phyloP scores from a whole-genome alignment of 441 rosid species.

The Pelargonium citronellum region DNA sequence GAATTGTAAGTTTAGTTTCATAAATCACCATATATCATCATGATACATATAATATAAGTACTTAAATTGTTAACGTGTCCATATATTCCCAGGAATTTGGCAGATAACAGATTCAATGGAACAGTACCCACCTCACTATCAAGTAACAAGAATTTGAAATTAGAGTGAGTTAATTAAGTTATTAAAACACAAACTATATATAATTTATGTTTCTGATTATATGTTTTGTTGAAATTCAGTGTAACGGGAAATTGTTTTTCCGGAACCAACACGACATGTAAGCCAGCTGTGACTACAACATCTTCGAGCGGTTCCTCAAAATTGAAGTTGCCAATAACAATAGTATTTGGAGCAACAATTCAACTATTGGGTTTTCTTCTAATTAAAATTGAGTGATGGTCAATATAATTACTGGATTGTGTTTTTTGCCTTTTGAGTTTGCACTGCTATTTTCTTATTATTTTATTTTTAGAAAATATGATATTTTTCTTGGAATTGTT shows the following conservation, averaged over 20 bases:
- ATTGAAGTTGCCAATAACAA: neutral
- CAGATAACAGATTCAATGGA: constrained; percentile 4
- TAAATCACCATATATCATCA: neutral
- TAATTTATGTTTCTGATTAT: neutral
- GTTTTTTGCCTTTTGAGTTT: too few relatives aligned
- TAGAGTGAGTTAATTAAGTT: neutral
- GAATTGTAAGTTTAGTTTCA: neutral
- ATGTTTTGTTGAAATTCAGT: neutral
- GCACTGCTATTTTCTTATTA: too few relatives aligned
- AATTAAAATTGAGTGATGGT: neutral
- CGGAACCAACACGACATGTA: neutral
- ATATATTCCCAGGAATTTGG: neutral
- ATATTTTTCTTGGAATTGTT: too few relatives aligned
- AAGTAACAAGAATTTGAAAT: neutral
- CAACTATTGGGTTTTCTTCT: neutral
- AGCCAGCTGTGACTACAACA: neutral
- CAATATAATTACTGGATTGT: too few relatives aligned
- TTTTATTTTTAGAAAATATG: too few relatives aligned
- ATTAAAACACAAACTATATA: too few relatives aligned
- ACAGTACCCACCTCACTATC: neutral
- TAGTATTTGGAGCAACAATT: neutral
- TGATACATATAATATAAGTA: neutral
- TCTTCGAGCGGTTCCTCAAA: neutral
- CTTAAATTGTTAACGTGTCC: too few relatives aligned
- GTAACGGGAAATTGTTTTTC: constrained; percentile 6